Base-by-base conservation (phyloP, 257 asterid species). In the Craterostigma plantagineum region DNA sequence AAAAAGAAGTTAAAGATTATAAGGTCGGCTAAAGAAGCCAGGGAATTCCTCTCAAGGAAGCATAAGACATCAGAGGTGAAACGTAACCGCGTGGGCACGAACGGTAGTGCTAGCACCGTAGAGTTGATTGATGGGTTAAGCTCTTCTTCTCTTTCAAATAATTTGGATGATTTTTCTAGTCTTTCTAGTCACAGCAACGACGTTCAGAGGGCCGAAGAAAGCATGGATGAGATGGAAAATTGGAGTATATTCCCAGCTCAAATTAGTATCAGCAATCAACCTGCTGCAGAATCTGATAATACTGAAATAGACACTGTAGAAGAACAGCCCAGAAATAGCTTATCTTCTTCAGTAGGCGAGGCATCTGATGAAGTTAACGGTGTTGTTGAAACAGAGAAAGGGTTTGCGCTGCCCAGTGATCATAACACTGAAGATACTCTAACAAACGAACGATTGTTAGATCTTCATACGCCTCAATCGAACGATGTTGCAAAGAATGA, bases 21-120 rank as follows among this genome's bases (percentile, higher is more conserved):
- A 61, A 64, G 59, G 52, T 79, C 92, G 27, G 86, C 79, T 46
- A 50, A 62, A 61, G 93, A 82, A 79, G 95, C 93, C 23, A 68
- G 76, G 67, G 92, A 74, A 34, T 79, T 76, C 62, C 91, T 79
- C 51, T 70, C 83, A 34, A 63, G 51, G 49, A 76, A 76, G 65
- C 64, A 62, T 46, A 55, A 56, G 10, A 49, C 38, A 35, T 17
- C 12, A 35, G 66, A 63, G 58, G 56, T 45, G 45, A 58, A 51
- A 45, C 63, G 51, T 48, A 67, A 69, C 49, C 46, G 52, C 38
- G 66, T 23, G 2, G 30, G 4, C 6, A 23, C 30, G 30, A 23
- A 23, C 30, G 30, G 6, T 23, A n/a, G n/a, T n/a, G n/a, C n/a
- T n/a, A n/a, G n/a, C n/a, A n/a, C n/a, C n/a, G n/a, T n/a, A n/a